Conservation (phyloP, 768 basidiomycete genomes). For the Agrocybe pediades region DNA sequence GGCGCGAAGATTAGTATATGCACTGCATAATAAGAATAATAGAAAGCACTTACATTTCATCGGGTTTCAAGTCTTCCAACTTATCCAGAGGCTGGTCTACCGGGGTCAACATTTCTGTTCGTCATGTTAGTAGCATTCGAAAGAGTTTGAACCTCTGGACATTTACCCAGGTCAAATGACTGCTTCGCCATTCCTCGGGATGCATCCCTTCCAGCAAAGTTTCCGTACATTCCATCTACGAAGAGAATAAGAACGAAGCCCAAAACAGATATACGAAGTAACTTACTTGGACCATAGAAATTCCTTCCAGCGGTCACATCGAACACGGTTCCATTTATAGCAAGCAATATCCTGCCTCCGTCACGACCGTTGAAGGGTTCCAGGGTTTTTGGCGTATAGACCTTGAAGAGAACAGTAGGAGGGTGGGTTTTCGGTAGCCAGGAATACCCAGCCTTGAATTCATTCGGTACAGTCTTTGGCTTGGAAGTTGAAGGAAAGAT, state of each 20-base stretch:
- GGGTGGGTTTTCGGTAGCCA: conserved; percentile 90
- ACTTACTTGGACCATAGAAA: conserved; percentile 92
- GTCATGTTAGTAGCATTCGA: conserved; percentile 23
- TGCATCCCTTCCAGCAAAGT: conserved; percentile 96
- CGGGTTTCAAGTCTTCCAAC: conserved; percentile 71
- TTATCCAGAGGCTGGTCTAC: conserved; percentile 86
- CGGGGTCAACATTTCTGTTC: conserved; percentile 82
- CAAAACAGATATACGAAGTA: not conserved
- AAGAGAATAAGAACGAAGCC: not conserved
- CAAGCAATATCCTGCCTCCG: conserved; percentile 76
- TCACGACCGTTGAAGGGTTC: conserved; percentile 64
- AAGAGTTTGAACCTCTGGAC: not conserved
- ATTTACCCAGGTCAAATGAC: conserved; percentile 87
- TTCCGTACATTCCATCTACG: conserved; percentile 92
- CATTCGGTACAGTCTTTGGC: conserved; percentile 53
- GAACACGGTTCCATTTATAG: conserved; percentile 85
- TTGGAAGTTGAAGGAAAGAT: conserved; percentile 66
- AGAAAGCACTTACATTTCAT: conserved; percentile 72
- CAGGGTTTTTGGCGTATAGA: conserved; percentile 79
- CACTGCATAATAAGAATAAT: not conserved
- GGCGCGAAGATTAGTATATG: conserved; percentile 8
- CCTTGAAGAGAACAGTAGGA: conserved; percentile 73
- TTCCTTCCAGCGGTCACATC: conserved; percentile 88
- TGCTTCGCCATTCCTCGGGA: conserved; percentile 98
- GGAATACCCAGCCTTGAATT: conserved; percentile 84